Percentiles rank a stretch among this genome's conserved stretches.
These are phyloP conservation scores for Fusarium coffeatum DNA, from an alignment of 2,329 filamentous ascomycete species.

Conservation along the genomic window DNA sequence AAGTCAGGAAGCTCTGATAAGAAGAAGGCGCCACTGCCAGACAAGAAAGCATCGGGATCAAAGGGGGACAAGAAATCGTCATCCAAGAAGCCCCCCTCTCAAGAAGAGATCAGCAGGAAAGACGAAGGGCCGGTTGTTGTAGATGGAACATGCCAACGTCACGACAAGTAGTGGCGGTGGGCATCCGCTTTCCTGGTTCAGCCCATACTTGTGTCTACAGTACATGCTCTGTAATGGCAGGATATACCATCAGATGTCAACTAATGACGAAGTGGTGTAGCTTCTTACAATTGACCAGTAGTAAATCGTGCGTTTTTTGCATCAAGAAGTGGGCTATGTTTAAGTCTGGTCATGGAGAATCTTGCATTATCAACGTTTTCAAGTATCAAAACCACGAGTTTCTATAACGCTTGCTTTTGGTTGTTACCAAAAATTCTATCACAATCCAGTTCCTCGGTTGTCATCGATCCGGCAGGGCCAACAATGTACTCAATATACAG, in stretches of 20 bases:
- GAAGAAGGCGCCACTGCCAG: slow-evolving; percentile 25
- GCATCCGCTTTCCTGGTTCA: background rate
- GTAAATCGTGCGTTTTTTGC: background rate
- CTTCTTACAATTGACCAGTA: background rate
- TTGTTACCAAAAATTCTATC: background rate
- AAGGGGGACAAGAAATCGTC: slow-evolving; percentile 29
- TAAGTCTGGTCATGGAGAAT: background rate
- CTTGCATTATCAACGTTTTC: background rate
- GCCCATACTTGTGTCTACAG: background rate
- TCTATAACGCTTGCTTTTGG: background rate
- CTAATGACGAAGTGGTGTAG: background rate
- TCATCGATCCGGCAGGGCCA: slow-evolving; percentile 1
- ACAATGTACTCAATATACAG: slow-evolving; percentile 3
- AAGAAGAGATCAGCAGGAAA: slow-evolving; percentile 22
- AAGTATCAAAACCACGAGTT: background rate
- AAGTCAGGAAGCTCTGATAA: slow-evolving; percentile 22
- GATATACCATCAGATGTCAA: background rate
- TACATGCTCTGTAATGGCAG: background rate
- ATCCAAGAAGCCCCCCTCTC: slow-evolving; percentile 11
- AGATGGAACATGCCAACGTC: slow-evolving; percentile 35
- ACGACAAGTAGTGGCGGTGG: slow-evolving; percentile 9
- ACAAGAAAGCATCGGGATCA: slow-evolving; percentile 15
- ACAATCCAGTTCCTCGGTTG: background rate
- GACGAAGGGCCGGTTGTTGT: slow-evolving; percentile 30
- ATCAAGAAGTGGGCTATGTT: background rate